Percentiles rank a stretch among this genome's conserved stretches.
phyloP scores from a whole-genome alignment of 2,329 filamentous ascomycete species.

The Penicillium paneum region DNA sequence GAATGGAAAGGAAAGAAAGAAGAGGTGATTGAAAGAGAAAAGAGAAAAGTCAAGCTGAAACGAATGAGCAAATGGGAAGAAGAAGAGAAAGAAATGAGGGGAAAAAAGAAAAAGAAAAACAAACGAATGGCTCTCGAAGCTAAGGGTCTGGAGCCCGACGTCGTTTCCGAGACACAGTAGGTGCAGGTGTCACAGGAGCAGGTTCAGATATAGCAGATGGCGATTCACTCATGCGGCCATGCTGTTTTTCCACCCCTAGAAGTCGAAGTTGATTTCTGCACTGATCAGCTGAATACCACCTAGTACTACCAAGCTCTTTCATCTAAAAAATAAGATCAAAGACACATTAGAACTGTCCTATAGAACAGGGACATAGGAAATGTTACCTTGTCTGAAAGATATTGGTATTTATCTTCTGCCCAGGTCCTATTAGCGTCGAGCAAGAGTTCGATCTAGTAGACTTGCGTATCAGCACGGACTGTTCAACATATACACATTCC shows the following conservation, averaged over 20 bases:
- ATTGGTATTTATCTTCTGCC: constrained; percentile 39
- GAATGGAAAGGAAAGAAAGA: background rate
- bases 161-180: constrained; percentile 4
- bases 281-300: constrained; percentile 35
- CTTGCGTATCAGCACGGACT: background rate
- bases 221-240: constrained; percentile 15
- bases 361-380: background rate
- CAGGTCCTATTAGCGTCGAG: constrained; percentile 37
- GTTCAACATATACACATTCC: background rate
- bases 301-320: constrained; percentile 35
- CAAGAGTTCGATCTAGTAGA: constrained; percentile 34
- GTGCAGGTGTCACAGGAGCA: background rate
- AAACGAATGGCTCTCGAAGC: background rate
- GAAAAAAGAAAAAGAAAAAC: background rate
- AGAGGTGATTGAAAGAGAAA: background rate
- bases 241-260: constrained; percentile 22
- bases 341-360: background rate
- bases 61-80: background rate
- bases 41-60: background rate
- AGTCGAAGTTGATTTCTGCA: constrained; percentile 35
- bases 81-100: background rate
- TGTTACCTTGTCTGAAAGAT: constrained; percentile 40
- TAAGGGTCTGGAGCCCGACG: background rate
- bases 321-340: constrained; percentile 18
- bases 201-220: constrained; percentile 25